Evolutionary conservation across 805 yeast genomes (phyloP), one percentile per base, ranked within the genome.

Genomic region (Candida dendrica): DNA sequence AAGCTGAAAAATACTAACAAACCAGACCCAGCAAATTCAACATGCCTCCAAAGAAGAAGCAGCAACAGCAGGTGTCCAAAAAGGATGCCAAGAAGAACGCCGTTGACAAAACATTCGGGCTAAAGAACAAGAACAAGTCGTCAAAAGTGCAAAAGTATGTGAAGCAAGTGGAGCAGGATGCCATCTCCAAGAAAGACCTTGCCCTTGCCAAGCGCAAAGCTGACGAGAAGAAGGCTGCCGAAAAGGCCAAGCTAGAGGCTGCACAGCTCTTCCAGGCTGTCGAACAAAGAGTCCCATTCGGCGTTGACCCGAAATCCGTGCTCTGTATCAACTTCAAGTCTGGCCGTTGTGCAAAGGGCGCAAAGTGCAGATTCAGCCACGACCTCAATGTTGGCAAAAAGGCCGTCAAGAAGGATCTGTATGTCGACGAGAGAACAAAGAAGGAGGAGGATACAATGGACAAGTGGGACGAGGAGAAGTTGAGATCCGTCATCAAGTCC

Each of bases 261-360:
- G 82, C 87, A 13, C 82, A 84, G 15, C 65, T 91, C 36, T 75
- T 88, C 53, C 83, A 80, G 27, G 66, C 78, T 0, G 70, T 87
- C 39, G 83, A 77, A 42, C 97, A 87, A 61, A 88, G 87, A 59
- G 86, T 91, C 27, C 95, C 96, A 34, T 89, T 91, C 57, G 98
- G 98, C 41, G 97, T 89, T 45, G 98, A 93, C 66, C 98, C 98
- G 42, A 91, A 93, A 66, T 79, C 95, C 1, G 84, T 93, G 30
- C 65, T 93, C 17, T 93, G 98, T 76, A 85, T 86, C 44, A 80
- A 79, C 64, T 91, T 88, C 78, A 93, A 82, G 65, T 78, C 83
- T 51, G 88, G 95, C 20, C 72, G 73, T 39, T 93, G 98, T 76
- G 78, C 81, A 50, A 84, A 84, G 61, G 93, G 93, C 33, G 60